Evolutionary conservation across 1,284 basidiomycete genomes (phyloP), one percentile per base, ranked within the genome.

Genomic region (Pyrrhoderma noxium): DNA sequence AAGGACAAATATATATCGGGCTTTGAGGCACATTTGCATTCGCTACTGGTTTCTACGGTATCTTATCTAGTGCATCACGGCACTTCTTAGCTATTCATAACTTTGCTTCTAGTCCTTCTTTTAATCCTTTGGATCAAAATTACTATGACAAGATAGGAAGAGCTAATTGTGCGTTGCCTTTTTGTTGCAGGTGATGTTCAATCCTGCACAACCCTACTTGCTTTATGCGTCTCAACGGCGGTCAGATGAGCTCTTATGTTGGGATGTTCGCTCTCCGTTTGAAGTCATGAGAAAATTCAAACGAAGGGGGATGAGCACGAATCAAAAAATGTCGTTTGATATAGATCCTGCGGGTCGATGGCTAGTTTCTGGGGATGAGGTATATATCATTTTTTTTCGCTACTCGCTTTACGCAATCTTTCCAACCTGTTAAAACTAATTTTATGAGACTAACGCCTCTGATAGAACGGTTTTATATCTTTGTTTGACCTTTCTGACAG

Each of bases 191-290:
- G 67, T 95, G 40, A 75, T 77, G 55, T 95, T 93, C 67, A 86
- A 93, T 60, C 88, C 89, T 0, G 67, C 71, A 11, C 71, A 72
- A 35, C 82, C 88, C 0, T 77, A 88, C 52, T 67, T 89, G 0
- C 65, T 95, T 16, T 93, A 90, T 58, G 85, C 87, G 0, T 76
- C 87, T 0, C 93, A 88, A 55, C 76, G 93, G 11, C 73, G 85
- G 9, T 75, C 75, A n/a, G 70, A 71, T 9, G 62, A 61, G 0
- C 74, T 94, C 23, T 84, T 84, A 60, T 74, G 77, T 46, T 95
- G 85, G 82, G 93, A 95, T 64, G 62, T 93, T 7, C 76, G 82
- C 0, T 76, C 85, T 57, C 69, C 78, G 1, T 70, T 73, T 18
- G 53, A 57, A 0, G 79, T 82, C 0, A 47, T 79, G 2, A 69